Percentiles rank a stretch among this genome's conserved stretches.
phyloP scores from a whole-genome alignment of 306 rosid species.

The Dalbergia cultrata region DNA sequence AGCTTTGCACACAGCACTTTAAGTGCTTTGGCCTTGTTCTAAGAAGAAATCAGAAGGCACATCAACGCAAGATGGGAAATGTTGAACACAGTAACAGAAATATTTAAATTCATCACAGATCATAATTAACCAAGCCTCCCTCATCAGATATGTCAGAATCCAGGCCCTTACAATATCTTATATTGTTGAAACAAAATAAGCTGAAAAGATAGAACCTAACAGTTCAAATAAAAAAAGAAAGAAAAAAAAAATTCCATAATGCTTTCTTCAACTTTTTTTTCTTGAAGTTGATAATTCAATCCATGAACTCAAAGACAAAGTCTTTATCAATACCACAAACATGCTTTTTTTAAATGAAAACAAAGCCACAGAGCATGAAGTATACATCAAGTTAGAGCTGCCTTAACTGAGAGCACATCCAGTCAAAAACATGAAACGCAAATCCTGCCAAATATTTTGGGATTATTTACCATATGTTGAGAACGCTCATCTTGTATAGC shows the following conservation, averaged over 20 bases:
- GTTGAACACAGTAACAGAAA: constrained; percentile 33
- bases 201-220: background rate
- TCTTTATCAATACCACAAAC: constrained; percentile 17
- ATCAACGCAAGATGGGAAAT: background rate
- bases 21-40: constrained; percentile 95
- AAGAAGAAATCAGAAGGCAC: constrained; percentile 42
- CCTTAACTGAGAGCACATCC: constrained; percentile 25
- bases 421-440: constrained; percentile 8
- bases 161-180: constrained; percentile 6
- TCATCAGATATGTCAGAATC: constrained; percentile 17
- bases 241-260: background rate
- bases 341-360: constrained; percentile 18
- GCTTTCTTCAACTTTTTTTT: constrained; percentile 17
- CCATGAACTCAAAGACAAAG: constrained; percentile 15
- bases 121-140: constrained; percentile 4
- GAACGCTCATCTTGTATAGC: constrained; percentile 95
- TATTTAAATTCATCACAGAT: constrained; percentile 17
- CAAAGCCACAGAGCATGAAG: background rate
- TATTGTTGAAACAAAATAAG: constrained; percentile 15
- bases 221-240: background rate
- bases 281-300: background rate
- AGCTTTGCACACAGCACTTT: constrained; percentile 88
- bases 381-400: constrained; percentile 23
- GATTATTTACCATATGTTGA: constrained; percentile 78
- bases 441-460: constrained; percentile 33